A percentile compares a stretch with the other conserved stretches of the same genome.
Evolutionary conservation across 106 monocot genomes (phyloP).

Genomic region (Vanilla planifolia): DNA sequence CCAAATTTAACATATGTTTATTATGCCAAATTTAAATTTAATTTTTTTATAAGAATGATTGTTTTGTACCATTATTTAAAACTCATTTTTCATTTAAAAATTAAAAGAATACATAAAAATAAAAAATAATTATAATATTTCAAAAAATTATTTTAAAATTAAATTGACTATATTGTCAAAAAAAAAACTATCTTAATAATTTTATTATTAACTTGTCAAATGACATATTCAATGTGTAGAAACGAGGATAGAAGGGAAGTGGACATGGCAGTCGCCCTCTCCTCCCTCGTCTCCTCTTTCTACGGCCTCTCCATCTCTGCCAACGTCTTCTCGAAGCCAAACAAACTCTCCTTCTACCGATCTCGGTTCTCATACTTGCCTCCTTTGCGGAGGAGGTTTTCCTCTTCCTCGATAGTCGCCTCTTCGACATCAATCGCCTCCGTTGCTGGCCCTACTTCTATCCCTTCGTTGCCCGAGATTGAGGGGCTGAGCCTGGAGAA

Average conservation of each 20-base stretch:
- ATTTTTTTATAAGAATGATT: no score
- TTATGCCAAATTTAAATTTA: no score
- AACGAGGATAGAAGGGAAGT: background rate
- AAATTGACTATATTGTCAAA: no score
- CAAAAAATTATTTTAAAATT: no score
- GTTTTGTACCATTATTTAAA: no score
- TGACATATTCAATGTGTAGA: no score
- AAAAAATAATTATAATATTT: no score
- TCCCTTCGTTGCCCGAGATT: conserved; percentile 4
- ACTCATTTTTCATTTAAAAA: no score
- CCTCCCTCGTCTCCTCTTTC: conserved; percentile 34
- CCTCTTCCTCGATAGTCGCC: conserved; percentile 12
- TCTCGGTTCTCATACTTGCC: background rate
- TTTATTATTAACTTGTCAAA: no score
- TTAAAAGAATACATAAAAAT: no score
- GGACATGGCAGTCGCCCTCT: background rate
- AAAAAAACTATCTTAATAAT: no score
- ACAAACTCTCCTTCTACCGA: conserved; percentile 4
- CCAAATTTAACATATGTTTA: no score
- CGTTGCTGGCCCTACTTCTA: conserved; percentile 12
- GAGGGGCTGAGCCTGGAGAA: conserved; percentile 59
- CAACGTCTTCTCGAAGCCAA: conserved; percentile 26
- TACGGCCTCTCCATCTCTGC: conserved; percentile 50
- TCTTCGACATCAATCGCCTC: conserved; percentile 16
- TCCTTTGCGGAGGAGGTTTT: background rate